Base-by-base conservation (phyloP, 805 yeast genomes). In the Cyberlindnera xishuangbannaensis region DNA sequence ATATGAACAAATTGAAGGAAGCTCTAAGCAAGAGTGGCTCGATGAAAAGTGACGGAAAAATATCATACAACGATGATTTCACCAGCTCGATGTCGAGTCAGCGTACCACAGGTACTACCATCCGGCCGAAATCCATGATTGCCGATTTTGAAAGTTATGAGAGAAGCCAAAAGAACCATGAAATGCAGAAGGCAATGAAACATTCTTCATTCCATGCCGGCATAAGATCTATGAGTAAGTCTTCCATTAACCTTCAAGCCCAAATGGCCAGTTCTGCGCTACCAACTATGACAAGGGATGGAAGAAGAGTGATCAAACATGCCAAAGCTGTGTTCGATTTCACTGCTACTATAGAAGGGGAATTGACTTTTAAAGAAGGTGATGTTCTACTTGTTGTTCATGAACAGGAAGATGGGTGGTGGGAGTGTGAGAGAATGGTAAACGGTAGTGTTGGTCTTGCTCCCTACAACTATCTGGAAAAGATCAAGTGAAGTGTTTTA, bases 391-490 rank as follows among this genome's bases (percentile, higher is more conserved):
- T 73, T 36, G 71, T 78, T 3, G 46, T 76, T 13, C 66, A 64
- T 28, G 71, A 63, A 65, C 83, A 77, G 50, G 78, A 76, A 15
- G 85, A 78, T 44, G 83, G 83, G 1, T 78, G 85, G 85, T 78
- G 85, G 85, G 77, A 73, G 45, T 76, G 75, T 20, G 85, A 78
- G 45, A 73, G 74, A 15, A 37, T 67, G 21, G 62, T 64, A 22
- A 56, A 63, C 9, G 45, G 48, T 2, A 30, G 31, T 8, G 41
- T 32, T 9, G 85, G 85, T 2, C 62, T 77, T 21, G 83, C 81
- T 4, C 84, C 85, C 24, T 71, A 80, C 46, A 78, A 78, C 46
- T 78, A 69, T 39, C 45, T 69, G 27, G 59, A 52, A 32, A 37
- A 37, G 33, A 30, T 47, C 15, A 14, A 16, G 21, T 15, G 17